phyloP scores from a whole-genome alignment of 1,139 yeast genomes.

The Debaryomyces coudertii region DNA sequence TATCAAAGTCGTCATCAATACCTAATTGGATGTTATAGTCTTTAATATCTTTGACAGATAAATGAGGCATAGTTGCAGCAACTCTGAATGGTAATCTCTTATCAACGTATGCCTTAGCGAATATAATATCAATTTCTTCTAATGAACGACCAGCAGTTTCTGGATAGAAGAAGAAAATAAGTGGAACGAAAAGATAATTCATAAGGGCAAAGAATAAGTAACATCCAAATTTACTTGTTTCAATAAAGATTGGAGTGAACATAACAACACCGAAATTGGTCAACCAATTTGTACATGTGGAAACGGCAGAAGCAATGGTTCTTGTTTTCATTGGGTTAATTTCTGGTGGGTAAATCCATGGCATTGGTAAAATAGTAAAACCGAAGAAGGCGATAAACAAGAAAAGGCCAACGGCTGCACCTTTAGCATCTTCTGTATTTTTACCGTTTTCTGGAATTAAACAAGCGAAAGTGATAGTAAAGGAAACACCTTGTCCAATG shows the following conservation, averaged over 20 bases:
- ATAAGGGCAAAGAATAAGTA: slow-evolving; percentile 43
- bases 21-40: slow-evolving; percentile 51
- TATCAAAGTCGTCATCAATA: slow-evolving; percentile 44
- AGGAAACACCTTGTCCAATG: slow-evolving; percentile 43
- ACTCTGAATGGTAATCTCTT: slow-evolving; percentile 50
- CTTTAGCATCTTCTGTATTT: slow-evolving; percentile 38
- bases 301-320: slow-evolving; percentile 54
- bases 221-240: slow-evolving; percentile 40
- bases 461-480: slow-evolving; percentile 43
- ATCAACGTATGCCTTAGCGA: slow-evolving; percentile 50
- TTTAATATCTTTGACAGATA: slow-evolving; percentile 47
- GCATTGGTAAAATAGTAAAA: slow-evolving; percentile 55
- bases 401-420: slow-evolving; percentile 54
- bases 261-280: slow-evolving; percentile 47
- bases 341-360: slow-evolving; percentile 62
- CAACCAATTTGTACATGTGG: slow-evolving; percentile 49
- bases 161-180: slow-evolving; percentile 49
- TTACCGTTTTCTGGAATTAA: slow-evolving; percentile 27
- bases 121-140: slow-evolving; percentile 47
- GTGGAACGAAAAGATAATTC: slow-evolving; percentile 39
- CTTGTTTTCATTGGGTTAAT: slow-evolving; percentile 59
- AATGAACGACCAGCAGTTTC: slow-evolving; percentile 49
- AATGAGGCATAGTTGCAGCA: slow-evolving; percentile 51
- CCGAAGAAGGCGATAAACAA: slow-evolving; percentile 55
- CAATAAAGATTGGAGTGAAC: slow-evolving; percentile 47